Evolutionary conservation across 2,329 filamentous ascomycete genomes (phyloP), one percentile per base, ranked within the genome.

Genomic region (Penicillium thymicola): DNA sequence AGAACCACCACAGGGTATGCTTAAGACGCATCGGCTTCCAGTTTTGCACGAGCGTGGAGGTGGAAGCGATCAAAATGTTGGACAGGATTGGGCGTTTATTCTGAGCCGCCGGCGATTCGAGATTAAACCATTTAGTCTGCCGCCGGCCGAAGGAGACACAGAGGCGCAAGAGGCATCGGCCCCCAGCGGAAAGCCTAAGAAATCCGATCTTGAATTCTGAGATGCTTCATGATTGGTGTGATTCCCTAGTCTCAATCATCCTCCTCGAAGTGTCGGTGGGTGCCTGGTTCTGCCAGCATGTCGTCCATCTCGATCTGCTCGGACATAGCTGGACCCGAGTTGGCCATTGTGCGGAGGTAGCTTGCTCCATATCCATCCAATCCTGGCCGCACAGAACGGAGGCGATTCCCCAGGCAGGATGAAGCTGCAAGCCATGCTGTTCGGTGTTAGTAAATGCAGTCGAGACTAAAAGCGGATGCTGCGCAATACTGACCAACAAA

Each of bases 81-180:
- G 89, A 25, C 90, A 96, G 68, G 92, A 97, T 74, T 83, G 96
- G 74, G 92, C 92, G 5, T 99, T 99, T 72, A 92, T 87, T 59
- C 76, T 99, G 50, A 96, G 91, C 72, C 82, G 90, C 66, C 87
- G 84, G 65, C 92, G 90, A 50, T 85, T 99, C 63, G 83, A 90
- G 38, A 91, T 99, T 61, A 89, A 88, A 66, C 91, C 92, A 0
- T 97, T 92, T 74, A 94, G 89, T 70, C 79, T 99, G 42, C 94
- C 94, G 27, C 94, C 94, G 0, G 79, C 93, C 40, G 89, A 92
- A 53, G 90, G 89, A 2, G 90, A 92, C 62, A 82, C 76, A 42
- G 84, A 85, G 65, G 84, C 81, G 14, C 84, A 86, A 68, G 79
- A 81, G 57, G 78, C 75, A 13, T 74, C 75, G 55, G 72, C 67